Conservation (phyloP, 129 eudicot genomes). For the Chrysanthemum makinoi region DNA sequence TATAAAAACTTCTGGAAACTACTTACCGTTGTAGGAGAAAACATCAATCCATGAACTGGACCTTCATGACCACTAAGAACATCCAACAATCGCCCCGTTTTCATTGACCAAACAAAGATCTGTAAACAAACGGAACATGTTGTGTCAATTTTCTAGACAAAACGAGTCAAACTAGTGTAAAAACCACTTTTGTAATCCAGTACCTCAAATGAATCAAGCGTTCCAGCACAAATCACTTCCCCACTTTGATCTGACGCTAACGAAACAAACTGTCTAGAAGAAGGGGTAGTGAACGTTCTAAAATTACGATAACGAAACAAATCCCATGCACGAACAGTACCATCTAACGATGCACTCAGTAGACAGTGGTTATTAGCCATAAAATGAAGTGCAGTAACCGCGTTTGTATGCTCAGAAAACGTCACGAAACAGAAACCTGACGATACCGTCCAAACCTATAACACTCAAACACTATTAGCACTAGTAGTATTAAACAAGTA, state of each 20-base stretch:
- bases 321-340: slow-evolving; percentile 99
- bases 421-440: slow-evolving; percentile 95
- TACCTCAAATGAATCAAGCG: slow-evolving; percentile 99
- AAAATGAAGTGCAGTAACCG: slow-evolving; percentile 95
- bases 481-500: no score
- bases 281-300: slow-evolving; percentile 85
- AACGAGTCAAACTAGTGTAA: background rate
- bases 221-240: slow-evolving; percentile 99
- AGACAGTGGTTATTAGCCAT: slow-evolving; percentile 81
- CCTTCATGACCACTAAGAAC: slow-evolving; percentile 98
- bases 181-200: slow-evolving; percentile 1
- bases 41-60: slow-evolving; percentile 95
- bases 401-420: slow-evolving; percentile 93
- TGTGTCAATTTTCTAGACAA: slow-evolving; percentile 21
- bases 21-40: slow-evolving; percentile 91
- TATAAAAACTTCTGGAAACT: no score
- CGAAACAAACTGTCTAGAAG: slow-evolving; percentile 93
- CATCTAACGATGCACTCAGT: slow-evolving; percentile 94
- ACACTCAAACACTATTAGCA: slow-evolving; percentile 3
- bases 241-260: slow-evolving; percentile 96
- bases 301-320: slow-evolving; percentile 89
- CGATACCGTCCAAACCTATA: slow-evolving; percentile 94
- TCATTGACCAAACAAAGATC: slow-evolving; percentile 99
- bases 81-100: slow-evolving; percentile 85
- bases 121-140: slow-evolving; percentile 9